phyloP scores from a whole-genome alignment of 768 basidiomycete species.

The Agaricus blazei region DNA sequence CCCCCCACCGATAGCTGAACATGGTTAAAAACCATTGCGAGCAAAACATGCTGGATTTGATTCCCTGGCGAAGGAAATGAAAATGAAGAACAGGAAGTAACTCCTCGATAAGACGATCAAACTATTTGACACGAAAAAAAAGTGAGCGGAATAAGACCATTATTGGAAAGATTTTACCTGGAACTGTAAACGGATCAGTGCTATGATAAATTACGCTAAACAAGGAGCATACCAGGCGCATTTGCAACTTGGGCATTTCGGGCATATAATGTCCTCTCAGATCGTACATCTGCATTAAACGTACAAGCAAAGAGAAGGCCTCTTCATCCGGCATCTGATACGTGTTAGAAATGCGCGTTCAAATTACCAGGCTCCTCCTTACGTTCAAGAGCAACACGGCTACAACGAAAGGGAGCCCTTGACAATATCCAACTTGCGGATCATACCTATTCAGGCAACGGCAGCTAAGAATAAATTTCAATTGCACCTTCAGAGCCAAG shows the following conservation, averaged over 20 bases:
- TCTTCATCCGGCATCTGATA: constrained; percentile 98
- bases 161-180: constrained; percentile 37
- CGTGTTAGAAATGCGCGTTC: constrained; percentile 9
- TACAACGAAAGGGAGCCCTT: constrained; percentile 94
- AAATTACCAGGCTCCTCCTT: constrained; percentile 18
- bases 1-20: constrained; percentile 83
- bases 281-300: constrained; percentile 96
- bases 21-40: constrained; percentile 98
- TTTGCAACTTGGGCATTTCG: constrained; percentile 96
- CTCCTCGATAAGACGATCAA: constrained; percentile 93
- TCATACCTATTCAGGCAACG: constrained; percentile 56
- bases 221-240: constrained; percentile 66
- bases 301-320: constrained; percentile 91
- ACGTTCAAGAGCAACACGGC: constrained; percentile 92
- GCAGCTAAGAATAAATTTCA: background rate
- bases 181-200: constrained; percentile 33
- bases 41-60: constrained; percentile 98
- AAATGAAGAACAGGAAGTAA: constrained; percentile 87
- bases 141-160: constrained; percentile 4
- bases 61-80: constrained; percentile 88
- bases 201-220: constrained; percentile 20
- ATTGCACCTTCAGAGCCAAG: background rate
- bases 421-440: constrained; percentile 94
- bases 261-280: constrained; percentile 96
- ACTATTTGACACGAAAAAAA: constrained; percentile 38